Percentiles rank a stretch among this genome's conserved stretches.
phyloP scores from a whole-genome alignment of 75 land plant species.

The Ceratopteris richardii region DNA sequence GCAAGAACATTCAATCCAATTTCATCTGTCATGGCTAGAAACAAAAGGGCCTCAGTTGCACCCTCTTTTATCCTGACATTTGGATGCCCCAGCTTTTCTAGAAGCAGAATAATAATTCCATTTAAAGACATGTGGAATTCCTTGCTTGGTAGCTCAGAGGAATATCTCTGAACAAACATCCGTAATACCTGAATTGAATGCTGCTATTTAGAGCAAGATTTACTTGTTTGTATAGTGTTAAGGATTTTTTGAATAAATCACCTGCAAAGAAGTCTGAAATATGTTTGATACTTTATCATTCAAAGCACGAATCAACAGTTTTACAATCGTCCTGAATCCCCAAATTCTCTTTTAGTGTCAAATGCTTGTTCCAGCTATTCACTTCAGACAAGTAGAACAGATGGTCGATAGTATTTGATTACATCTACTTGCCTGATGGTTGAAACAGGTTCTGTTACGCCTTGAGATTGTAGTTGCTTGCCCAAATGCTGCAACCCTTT shows the following conservation, averaged over 20 bases:
- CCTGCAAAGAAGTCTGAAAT: conserved; percentile 23
- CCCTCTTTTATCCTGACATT: conserved; percentile 19
- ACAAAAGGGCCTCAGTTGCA: conserved; percentile 20
- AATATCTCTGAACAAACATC: conserved; percentile 9
- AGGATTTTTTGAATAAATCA: background rate
- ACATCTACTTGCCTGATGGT: conserved; percentile 2
- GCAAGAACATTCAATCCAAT: conserved; percentile 24
- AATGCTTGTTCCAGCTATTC: no score
- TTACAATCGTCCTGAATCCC: conserved; percentile 11
- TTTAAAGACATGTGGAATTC: conserved; percentile 17
- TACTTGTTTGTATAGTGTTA: background rate
- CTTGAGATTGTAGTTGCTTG: conserved; percentile 1
- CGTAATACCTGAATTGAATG: conserved; percentile 10
- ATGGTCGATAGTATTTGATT: no score
- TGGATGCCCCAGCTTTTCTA: conserved; percentile 28
- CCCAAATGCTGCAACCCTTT: conserved; percentile 8
- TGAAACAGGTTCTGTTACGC: conserved; percentile 2
- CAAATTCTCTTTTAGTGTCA: no score
- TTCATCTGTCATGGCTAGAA: conserved; percentile 20
- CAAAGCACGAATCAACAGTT: conserved; percentile 14
- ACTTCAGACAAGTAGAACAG: no score
- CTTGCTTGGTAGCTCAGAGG: conserved; percentile 11
- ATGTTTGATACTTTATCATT: conserved; percentile 27
- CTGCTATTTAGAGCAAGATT: background rate
- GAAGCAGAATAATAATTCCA: conserved; percentile 13